Percentiles rank a stretch among this genome's conserved stretches.
Evolutionary conservation across 108 stramenopile species (phyloP).

Genomic region (Pseudonitzschia multiseries): DNA sequence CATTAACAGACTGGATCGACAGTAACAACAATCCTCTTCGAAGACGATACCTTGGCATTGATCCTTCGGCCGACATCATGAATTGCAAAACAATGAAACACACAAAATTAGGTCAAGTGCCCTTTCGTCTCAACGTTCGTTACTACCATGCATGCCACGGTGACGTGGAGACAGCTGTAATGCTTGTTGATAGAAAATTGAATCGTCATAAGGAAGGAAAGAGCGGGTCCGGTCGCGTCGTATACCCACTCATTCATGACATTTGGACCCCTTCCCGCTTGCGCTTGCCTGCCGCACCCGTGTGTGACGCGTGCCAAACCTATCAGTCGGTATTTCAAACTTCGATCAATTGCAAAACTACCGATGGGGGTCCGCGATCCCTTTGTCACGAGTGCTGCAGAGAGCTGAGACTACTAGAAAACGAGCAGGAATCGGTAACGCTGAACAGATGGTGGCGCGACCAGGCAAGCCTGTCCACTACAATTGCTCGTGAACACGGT

Average conservation of each 20-base stretch:
- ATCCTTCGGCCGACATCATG: background rate
- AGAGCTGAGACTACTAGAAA: slow-evolving; percentile 14
- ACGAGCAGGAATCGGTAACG: slow-evolving; percentile 20
- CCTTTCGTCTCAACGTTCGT: slow-evolving; percentile 63
- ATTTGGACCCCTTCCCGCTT: slow-evolving; percentile 36
- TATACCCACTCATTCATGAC: slow-evolving; percentile 58
- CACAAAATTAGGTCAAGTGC: slow-evolving; percentile 49
- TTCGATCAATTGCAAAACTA: slow-evolving; percentile 14
- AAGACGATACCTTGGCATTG: slow-evolving; percentile 35
- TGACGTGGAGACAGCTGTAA: slow-evolving; percentile 46
- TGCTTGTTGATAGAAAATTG: slow-evolving; percentile 36
- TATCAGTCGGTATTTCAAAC: slow-evolving; percentile 32
- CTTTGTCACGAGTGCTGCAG: slow-evolving; percentile 40
- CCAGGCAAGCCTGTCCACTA: slow-evolving; percentile 26
- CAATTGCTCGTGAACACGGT: slow-evolving; percentile 10
- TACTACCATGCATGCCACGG: slow-evolving; percentile 70
- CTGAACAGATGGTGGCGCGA: slow-evolving; percentile 25
- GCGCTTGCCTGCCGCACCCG: slow-evolving; percentile 11
- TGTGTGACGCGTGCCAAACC: slow-evolving; percentile 48
- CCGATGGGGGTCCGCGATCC: slow-evolving; percentile 21
- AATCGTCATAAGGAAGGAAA: background rate
- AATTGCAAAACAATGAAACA: slow-evolving; percentile 43
- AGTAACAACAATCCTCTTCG: slow-evolving; percentile 23
- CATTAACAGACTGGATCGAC: slow-evolving; percentile 43
- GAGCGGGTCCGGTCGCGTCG: background rate